phyloP scores from a whole-genome alignment of 1,284 basidiomycete species.

The Stygiomarasmius scandens region DNA sequence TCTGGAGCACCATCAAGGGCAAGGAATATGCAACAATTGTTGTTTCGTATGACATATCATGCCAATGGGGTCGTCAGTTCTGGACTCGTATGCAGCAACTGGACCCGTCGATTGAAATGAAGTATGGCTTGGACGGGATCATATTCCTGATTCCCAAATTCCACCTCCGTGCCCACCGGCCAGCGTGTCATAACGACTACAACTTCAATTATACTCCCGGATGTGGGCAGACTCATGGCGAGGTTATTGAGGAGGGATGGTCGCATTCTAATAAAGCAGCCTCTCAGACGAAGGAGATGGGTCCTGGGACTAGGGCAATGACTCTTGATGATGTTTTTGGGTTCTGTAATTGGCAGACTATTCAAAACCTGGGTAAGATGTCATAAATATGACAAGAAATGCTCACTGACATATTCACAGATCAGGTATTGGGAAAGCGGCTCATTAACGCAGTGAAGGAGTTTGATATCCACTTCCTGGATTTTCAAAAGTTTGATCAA shows the following conservation, averaged over 20 bases:
- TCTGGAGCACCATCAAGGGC: constrained; percentile 4
- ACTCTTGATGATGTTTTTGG: constrained; percentile 33
- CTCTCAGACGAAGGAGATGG: constrained; percentile 31
- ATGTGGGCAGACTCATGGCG: constrained; percentile 30
- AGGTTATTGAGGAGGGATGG: constrained; percentile 32
- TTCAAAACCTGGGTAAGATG: not conserved
- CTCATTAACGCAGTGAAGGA: no score
- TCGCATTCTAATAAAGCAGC: constrained; percentile 24
- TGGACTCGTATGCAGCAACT: not conserved
- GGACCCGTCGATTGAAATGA: not conserved
- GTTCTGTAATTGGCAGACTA: constrained; percentile 29
- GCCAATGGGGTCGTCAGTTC: constrained; percentile 14
- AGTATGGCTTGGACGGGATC: not conserved
- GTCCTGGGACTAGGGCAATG: constrained; percentile 28
- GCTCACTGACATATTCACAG: no score
- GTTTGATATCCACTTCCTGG: constrained; percentile 13
- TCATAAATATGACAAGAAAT: no score
- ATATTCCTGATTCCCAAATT: constrained; percentile 17
- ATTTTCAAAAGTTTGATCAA: constrained; percentile 11
- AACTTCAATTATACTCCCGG: constrained; percentile 22
- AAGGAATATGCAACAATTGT: not conserved
- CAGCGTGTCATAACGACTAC: constrained; percentile 12
- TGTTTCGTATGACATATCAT: constrained; percentile 18
- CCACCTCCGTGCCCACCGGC: constrained; percentile 16
- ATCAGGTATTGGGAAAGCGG: no score